Evolutionary conservation across 192 early-diverging fungal species (phyloP).

Genomic region (Coemansia javaensis): DNA sequence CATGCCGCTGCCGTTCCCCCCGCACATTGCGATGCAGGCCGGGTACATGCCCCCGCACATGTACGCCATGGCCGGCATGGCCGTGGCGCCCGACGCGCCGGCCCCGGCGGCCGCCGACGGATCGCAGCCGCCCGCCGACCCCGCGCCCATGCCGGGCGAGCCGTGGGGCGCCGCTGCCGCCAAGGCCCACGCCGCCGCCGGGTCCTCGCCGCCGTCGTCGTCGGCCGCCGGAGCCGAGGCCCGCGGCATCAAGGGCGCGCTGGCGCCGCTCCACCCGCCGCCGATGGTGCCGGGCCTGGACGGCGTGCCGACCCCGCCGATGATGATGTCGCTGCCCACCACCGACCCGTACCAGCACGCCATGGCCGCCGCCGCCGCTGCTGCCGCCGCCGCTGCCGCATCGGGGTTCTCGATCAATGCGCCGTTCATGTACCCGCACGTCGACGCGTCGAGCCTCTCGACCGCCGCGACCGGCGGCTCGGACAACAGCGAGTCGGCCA

Average conservation of each 20-base stretch:
- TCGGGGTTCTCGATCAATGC: slow-evolving; percentile 19
- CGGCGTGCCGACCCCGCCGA: slow-evolving; percentile 2
- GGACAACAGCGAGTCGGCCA: slow-evolving; percentile 43
- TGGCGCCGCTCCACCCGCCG: background rate
- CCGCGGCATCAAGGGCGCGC: background rate
- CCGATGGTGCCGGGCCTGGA: background rate
- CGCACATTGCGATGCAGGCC: slow-evolving; percentile 40
- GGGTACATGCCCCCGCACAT: slow-evolving; percentile 45
- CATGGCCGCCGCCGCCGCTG: slow-evolving; percentile 19
- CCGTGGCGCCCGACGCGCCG: background rate
- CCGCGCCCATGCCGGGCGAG: too few species aligned
- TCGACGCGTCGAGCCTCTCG: slow-evolving; percentile 33
- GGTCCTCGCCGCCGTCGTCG: too few species aligned
- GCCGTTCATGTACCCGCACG: slow-evolving; percentile 38
- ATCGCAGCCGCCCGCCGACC: too few species aligned
- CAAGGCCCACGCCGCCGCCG: too few species aligned
- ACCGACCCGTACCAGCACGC: slow-evolving; percentile 25
- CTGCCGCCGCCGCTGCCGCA: too few species aligned
- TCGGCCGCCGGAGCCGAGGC: background rate
- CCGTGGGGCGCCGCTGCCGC: too few species aligned
- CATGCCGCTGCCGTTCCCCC: slow-evolving; percentile 40
- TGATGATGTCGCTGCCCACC: slow-evolving; percentile 8
- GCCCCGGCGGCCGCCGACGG: background rate
- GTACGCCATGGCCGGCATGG: slow-evolving; percentile 29
- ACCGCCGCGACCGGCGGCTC: slow-evolving; percentile 41